Percentiles rank a stretch among this genome's conserved stretches.
These are phyloP conservation scores for Lentithecium fluviatile DNA, from an alignment of 495 filamentous ascomycete species.

Conservation along the genomic window DNA sequence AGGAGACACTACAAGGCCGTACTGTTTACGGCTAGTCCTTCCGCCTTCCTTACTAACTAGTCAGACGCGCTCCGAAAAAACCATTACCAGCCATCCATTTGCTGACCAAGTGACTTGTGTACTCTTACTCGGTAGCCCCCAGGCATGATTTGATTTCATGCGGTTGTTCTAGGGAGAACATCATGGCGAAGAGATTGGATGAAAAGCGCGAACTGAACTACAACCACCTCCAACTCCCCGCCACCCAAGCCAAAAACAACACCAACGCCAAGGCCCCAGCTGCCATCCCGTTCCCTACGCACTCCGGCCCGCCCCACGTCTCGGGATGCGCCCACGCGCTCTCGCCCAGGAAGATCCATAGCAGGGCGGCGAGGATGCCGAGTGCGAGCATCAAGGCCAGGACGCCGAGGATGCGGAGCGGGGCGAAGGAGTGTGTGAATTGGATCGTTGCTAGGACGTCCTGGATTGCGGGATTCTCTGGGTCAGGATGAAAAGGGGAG, in stretches of 20 bases:
- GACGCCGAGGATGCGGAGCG: slow-evolving; percentile 2
- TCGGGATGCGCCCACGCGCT: slow-evolving; percentile 2
- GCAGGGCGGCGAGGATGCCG: slow-evolving; percentile 9
- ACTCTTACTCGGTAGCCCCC: too few species aligned
- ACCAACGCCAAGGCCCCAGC: slow-evolving; percentile 15
- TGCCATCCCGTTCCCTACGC: slow-evolving; percentile 13
- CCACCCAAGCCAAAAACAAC: neutral
- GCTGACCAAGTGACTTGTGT: too few species aligned
- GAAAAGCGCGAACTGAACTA: too few species aligned
- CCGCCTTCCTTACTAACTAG: too few species aligned
- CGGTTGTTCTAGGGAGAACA: too few species aligned
- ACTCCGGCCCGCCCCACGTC: slow-evolving; percentile 3
- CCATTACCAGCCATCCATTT: too few species aligned
- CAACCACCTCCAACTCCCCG: too few species aligned
- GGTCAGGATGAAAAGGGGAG: neutral
- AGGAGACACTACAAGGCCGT: too few species aligned
- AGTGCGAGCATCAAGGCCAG: slow-evolving; percentile 2
- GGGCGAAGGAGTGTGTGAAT: slow-evolving; percentile 15
- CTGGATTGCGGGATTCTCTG: neutral
- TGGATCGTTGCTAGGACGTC: slow-evolving; percentile 16
- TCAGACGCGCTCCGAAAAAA: too few species aligned
- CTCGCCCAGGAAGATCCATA: slow-evolving; percentile 27
- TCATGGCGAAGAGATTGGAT: too few species aligned
- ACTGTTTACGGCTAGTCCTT: too few species aligned
- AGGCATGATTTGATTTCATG: too few species aligned